Conservation (phyloP, 2,329 filamentous ascomycete genomes). For the Botrytis deweyae region DNA sequence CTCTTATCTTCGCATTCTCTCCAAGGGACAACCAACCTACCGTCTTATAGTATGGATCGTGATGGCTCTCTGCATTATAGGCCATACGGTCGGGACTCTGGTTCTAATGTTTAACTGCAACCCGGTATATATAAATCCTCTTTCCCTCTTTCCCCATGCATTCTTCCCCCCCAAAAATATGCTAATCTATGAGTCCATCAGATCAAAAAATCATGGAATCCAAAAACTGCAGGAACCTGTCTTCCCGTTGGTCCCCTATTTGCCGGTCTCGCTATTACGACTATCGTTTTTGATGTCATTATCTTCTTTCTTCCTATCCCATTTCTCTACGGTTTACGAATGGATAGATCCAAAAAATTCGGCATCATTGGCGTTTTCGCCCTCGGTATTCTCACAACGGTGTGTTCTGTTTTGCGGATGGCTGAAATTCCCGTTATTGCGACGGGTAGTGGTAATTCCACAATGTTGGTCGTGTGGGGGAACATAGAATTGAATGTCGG, state of each 20-base stretch:
- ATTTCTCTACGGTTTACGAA: slow-evolving; percentile 24
- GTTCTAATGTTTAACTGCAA: slow-evolving; percentile 9
- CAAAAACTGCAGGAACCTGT: slow-evolving; percentile 10
- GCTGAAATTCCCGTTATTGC: slow-evolving; percentile 33
- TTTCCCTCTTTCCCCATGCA: no score
- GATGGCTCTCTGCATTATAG: slow-evolving; percentile 2
- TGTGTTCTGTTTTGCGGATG: slow-evolving; percentile 21
- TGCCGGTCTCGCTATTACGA: background rate
- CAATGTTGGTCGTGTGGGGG: slow-evolving; percentile 15
- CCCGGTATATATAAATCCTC: background rate
- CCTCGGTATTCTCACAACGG: slow-evolving; percentile 24
- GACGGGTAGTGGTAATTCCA: slow-evolving; percentile 31
- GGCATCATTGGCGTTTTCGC: slow-evolving; percentile 26
- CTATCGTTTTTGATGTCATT: slow-evolving; percentile 18
- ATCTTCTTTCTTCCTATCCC: slow-evolving; percentile 27
- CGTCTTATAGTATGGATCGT: slow-evolving; percentile 11
- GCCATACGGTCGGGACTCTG: background rate
- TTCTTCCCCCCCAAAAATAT: background rate
- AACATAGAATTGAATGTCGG: slow-evolving; percentile 17
- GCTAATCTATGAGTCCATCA: background rate
- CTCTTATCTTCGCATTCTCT: slow-evolving; percentile 25
- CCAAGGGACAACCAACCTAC: slow-evolving; percentile 16
- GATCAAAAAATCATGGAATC: slow-evolving; percentile 1
- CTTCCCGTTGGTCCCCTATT: background rate
- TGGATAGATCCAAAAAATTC: slow-evolving; percentile 24